phyloP scores from a whole-genome alignment of 331 rosid species.

The Phaseolus coccineus region DNA sequence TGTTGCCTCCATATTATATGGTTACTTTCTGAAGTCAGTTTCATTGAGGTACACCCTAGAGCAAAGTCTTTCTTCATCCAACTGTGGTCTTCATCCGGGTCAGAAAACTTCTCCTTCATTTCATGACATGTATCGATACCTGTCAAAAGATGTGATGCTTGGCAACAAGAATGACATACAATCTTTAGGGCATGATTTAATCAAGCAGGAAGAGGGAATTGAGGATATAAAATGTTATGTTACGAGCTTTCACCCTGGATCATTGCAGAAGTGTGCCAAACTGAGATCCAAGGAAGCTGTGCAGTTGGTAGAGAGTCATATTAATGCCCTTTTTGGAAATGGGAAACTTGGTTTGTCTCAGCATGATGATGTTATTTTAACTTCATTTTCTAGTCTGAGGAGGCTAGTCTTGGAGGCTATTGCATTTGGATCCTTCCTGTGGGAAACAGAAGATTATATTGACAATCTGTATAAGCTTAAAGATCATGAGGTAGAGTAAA shows the following conservation, averaged over 20 bases:
- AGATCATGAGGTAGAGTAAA: conserved; percentile 50
- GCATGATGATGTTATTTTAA: conserved; percentile 62
- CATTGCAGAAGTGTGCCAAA: conserved; percentile 65
- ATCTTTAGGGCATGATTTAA: conserved; percentile 44
- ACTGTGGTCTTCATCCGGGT: conserved; percentile 44
- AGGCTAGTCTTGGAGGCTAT: conserved; percentile 83
- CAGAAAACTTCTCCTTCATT: conserved; percentile 41
- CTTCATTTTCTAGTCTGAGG: conserved; percentile 82
- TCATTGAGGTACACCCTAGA: conserved; percentile 66
- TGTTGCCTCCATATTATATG: conserved; percentile 72
- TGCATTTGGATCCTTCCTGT: conserved; percentile 88
- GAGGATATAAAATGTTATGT: conserved; percentile 59
- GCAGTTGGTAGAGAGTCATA: conserved; percentile 61
- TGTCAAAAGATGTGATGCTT: conserved; percentile 50
- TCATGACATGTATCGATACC: conserved; percentile 49
- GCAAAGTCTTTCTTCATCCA: conserved; percentile 46
- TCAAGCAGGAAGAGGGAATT: conserved; percentile 45
- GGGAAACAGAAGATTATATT: conserved; percentile 79
- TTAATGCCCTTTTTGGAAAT: conserved; percentile 69
- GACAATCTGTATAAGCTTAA: conserved; percentile 67
- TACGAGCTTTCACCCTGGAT: conserved; percentile 57
- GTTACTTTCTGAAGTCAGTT: conserved; percentile 83
- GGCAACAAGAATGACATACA: conserved; percentile 41
- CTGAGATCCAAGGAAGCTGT: conserved; percentile 74
- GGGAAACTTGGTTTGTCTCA: conserved; percentile 45